These are phyloP conservation scores for Rhododendron griersonianum DNA, from an alignment of 148 eudicot genomes.

Conservation along the genomic window DNA sequence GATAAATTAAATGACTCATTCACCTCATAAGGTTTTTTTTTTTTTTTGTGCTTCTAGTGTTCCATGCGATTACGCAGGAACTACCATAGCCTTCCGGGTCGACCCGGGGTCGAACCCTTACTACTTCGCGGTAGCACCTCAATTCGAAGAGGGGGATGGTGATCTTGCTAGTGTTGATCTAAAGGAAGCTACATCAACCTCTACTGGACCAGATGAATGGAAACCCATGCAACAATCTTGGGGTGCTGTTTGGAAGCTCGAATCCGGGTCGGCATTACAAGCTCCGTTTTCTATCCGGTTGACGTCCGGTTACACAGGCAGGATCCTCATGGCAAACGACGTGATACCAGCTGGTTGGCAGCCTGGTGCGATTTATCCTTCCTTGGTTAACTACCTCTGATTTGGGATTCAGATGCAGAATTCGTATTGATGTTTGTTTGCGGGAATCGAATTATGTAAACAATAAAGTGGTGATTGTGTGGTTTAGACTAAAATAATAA, in stretches of 20 bases:
- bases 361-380: slow-evolving; percentile 31
- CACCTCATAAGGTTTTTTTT: background rate
- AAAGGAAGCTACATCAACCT: slow-evolving; percentile 9
- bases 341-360: slow-evolving; percentile 41
- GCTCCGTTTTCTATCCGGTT: slow-evolving; percentile 35
- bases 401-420: background rate
- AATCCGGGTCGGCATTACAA: slow-evolving; percentile 21
- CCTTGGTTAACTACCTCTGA: slow-evolving; percentile 28
- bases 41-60: slow-evolving; percentile 16
- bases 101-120: slow-evolving; percentile 38
- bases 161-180: slow-evolving; percentile 30
- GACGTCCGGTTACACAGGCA: slow-evolving; percentile 14
- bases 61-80: slow-evolving; percentile 33
- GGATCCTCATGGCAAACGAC: slow-evolving; percentile 26
- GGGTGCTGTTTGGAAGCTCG: slow-evolving; percentile 44
- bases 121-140: slow-evolving; percentile 27
- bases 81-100: slow-evolving; percentile 28
- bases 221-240: slow-evolving; percentile 33
- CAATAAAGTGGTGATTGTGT: background rate
- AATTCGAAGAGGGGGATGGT: slow-evolving; percentile 42
- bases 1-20: background rate
- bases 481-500: background rate
- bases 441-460: too few species aligned
- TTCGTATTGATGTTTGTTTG: background rate
- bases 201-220: slow-evolving; percentile 11